These are phyloP conservation scores for Collybia nuda DNA, from an alignment of 768 basidiomycete genomes.

Conservation along the genomic window DNA sequence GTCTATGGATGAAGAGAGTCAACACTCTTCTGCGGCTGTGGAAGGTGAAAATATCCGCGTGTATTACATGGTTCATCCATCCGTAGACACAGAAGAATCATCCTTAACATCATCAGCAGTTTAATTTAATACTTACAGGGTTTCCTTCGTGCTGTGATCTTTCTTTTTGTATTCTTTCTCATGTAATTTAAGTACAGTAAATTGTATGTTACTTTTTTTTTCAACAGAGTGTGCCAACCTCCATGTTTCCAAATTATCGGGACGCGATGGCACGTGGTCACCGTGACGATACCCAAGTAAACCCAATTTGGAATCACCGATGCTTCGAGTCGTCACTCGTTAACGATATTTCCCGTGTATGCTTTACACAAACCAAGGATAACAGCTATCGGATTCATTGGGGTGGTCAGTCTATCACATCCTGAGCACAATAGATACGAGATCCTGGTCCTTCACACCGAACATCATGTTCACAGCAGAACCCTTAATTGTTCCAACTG, in stretches of 20 bases:
- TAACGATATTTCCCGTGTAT: too few species aligned
- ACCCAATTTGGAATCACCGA: too few species aligned
- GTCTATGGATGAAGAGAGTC: conserved; percentile 61
- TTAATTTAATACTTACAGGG: conserved; percentile 1
- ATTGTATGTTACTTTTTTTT: neutral
- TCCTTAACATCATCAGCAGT: conserved; percentile 36
- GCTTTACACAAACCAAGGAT: too few species aligned
- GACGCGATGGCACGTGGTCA: too few species aligned
- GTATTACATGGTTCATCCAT: conserved; percentile 89
- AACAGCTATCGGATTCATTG: too few species aligned
- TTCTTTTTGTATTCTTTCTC: conserved; percentile 14
- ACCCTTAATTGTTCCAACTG: conserved; percentile 54
- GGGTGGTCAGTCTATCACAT: too few species aligned
- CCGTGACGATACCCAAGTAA: too few species aligned
- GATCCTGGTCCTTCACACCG: too few species aligned
- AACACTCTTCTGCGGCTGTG: conserved; percentile 45
- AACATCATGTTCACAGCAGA: conserved; percentile 39
- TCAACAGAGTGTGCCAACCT: too few species aligned
- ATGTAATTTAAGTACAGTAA: conserved; percentile 11
- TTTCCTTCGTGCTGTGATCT: conserved; percentile 7
- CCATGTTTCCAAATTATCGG: too few species aligned
- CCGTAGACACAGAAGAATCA: conserved; percentile 71
- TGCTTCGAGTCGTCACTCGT: too few species aligned
- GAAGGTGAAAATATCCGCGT: conserved; percentile 64
- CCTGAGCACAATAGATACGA: too few species aligned